phyloP scores from a whole-genome alignment of 129 eudicot genomes.

The Silybum marianum region DNA sequence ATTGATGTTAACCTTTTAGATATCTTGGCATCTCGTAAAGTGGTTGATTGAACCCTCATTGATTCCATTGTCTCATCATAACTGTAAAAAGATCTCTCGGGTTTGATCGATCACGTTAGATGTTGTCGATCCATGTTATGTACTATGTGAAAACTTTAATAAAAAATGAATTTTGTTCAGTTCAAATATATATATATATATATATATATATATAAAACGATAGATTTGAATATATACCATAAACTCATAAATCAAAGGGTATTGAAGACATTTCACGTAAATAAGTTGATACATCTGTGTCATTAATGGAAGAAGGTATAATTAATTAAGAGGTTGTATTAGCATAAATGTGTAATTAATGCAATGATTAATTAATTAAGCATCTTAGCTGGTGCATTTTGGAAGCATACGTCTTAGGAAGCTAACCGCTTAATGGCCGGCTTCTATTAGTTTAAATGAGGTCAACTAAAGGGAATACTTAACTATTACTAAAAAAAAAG shows the following conservation, averaged over 20 bases:
- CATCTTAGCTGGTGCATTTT: conserved; percentile 25
- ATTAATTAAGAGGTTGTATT: not conserved
- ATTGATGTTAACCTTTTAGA: not conserved
- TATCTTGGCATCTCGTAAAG: conserved; percentile 14
- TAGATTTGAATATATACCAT: no score
- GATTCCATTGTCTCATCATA: not conserved
- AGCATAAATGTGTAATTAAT: conserved; percentile 10
- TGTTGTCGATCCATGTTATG: not conserved
- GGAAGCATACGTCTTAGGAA: conserved; percentile 5
- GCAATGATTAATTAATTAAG: conserved; percentile 1
- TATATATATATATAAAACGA: no score
- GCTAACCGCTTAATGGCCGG: conserved; percentile 14
- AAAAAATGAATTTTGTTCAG: not conserved
- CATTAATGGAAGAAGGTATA: not conserved
- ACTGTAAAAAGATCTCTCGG: not conserved
- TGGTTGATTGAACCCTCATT: conserved; percentile 2
- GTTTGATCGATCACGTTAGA: not conserved
- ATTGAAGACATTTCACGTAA: not conserved
- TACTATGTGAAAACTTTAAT: not conserved
- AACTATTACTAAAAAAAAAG: conserved; percentile 5
- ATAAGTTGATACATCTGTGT: conserved; percentile 18
- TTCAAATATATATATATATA: not conserved
- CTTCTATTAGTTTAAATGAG: conserved; percentile 11
- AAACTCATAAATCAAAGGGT: not conserved
- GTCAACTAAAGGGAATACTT: conserved; percentile 25